These are phyloP conservation scores for Anthracocystis setariae DNA, from an alignment of 1,284 basidiomycete species.

Conservation along the genomic window DNA sequence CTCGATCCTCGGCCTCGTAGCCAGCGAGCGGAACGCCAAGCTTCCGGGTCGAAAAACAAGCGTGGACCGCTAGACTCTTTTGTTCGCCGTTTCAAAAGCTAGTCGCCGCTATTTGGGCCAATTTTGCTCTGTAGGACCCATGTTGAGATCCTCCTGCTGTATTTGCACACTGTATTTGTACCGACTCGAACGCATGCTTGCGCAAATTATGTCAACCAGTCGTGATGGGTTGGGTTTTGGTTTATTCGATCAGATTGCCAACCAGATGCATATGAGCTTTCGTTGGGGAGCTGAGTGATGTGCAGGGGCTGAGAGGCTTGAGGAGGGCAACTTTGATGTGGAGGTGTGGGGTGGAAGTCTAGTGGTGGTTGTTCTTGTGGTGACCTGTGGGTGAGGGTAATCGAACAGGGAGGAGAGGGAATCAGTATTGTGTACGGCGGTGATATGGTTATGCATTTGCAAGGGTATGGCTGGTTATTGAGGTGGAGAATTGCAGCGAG, in stretches of 20 bases:
- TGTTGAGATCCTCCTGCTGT: conserved; percentile 1
- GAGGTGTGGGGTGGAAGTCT: background rate
- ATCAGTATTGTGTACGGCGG: conserved; percentile 5
- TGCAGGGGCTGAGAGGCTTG: background rate
- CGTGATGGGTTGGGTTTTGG: background rate
- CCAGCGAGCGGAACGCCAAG: background rate
- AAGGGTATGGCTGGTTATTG: too few species aligned
- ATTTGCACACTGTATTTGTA: conserved; percentile 5
- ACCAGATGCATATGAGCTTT: conserved; percentile 2
- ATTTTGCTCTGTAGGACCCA: too few species aligned
- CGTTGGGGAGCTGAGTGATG: background rate
- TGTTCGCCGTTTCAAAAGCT: conserved; percentile 16
- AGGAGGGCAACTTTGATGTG: background rate
- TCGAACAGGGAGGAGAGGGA: background rate
- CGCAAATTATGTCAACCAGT: background rate
- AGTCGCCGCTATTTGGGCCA: too few species aligned
- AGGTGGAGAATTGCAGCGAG: too few species aligned
- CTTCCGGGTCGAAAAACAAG: conserved; percentile 9
- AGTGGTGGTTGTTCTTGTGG: conserved; percentile 60
- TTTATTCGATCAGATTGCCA: conserved; percentile 7
- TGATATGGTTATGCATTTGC: too few species aligned
- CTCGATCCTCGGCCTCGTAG: background rate
- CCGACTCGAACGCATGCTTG: too few species aligned
- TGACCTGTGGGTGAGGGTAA: conserved; percentile 28
- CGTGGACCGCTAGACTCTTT: conserved; percentile 45